Evolutionary conservation across 1,284 basidiomycete genomes (phyloP), one percentile per base, ranked within the genome.

Genomic region (Retiboletus flavoniger): DNA sequence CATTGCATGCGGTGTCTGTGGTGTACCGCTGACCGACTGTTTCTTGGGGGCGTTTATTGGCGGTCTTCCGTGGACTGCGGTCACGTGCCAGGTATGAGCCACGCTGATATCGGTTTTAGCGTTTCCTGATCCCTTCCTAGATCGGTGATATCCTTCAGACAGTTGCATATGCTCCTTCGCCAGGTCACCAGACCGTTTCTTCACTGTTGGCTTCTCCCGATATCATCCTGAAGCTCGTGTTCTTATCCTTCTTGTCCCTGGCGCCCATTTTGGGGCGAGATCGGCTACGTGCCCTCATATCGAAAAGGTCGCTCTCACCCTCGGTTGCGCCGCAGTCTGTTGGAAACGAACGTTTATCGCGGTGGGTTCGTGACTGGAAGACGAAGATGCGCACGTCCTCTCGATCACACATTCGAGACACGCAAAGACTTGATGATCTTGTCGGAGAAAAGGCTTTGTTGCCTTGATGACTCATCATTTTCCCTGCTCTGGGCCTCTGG

Each of bases 1-100:
- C 68, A 89, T 96, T 55, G 93, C 93, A 31, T 94, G 89, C 69
- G 93, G 93, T 45, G 91, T 95, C 16, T 91, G 91, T 62, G 87
- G 89, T 32, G 91, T 96, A 24, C 75, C 83, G 7, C 66, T 90
- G 46, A 67, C 74, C 52, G 87, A 93, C 65, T 94, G 91, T 71
- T 78, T 87, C 63, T 75, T 92, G 26, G 90, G 89, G 39, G 78
- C 85, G 55, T 94, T 89, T 78, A 92, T 93, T 62, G 92, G 83
- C 52, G 85, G 78, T 64, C 76, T 85, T 61, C 93, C 82, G 31
- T 94, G 83, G 93, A 95, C 83, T 62, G 90, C 83, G 54, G 93
- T 84, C 65, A 92, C 85, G 72, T 95, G 93, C 71, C 90, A 91
- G 76, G 85, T 85, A 60, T 57, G 74, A 68, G 38, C 55, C 53